These are phyloP conservation scores for Venturiaceae sp. DNA, from an alignment of 2,329 filamentous ascomycete species.

Conservation along the genomic window DNA sequence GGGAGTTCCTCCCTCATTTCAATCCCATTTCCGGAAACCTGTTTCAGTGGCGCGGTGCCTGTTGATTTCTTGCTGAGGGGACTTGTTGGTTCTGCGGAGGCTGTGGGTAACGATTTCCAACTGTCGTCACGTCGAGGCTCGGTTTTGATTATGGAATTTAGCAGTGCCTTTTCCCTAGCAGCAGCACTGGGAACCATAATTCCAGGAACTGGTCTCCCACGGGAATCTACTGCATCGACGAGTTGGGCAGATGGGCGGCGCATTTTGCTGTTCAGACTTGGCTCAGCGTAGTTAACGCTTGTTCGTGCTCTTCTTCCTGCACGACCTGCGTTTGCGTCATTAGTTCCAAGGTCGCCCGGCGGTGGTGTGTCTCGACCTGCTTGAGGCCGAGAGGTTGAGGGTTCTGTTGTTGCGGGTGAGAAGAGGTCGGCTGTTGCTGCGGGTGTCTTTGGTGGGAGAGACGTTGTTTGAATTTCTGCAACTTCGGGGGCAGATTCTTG, in stretches of 20 bases:
- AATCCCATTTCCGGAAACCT: conserved; percentile 12
- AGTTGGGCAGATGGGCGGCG: conserved; percentile 36
- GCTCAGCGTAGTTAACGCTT: conserved; percentile 40
- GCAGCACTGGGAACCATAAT: conserved; percentile 18
- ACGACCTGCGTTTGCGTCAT: conserved; percentile 22
- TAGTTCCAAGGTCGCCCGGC: conserved; percentile 25
- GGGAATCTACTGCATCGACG: conserved; percentile 31
- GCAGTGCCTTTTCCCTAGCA: conserved; percentile 8
- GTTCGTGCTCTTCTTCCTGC: conserved; percentile 35
- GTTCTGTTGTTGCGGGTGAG: conserved; percentile 33
- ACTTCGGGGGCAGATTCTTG: neutral
- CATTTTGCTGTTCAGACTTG: conserved; percentile 39
- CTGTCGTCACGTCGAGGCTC: neutral
- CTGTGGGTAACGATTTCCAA: conserved; percentile 7
- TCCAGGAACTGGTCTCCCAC: conserved; percentile 3
- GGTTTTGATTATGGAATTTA: neutral
- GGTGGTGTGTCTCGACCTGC: conserved; percentile 33
- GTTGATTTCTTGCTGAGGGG: conserved; percentile 23
- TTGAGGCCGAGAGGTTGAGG: conserved; percentile 22
- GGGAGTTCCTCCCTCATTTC: conserved; percentile 11
- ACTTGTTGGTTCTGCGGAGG: conserved; percentile 17
- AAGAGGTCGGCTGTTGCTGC: conserved; percentile 25
- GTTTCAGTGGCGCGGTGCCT: conserved; percentile 2
- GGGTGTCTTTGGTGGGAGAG: conserved; percentile 29
- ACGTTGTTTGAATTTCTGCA: conserved; percentile 5